phyloP scores from a whole-genome alignment of 495 filamentous ascomycete species.

The Talaromyces nanjingensis region DNA sequence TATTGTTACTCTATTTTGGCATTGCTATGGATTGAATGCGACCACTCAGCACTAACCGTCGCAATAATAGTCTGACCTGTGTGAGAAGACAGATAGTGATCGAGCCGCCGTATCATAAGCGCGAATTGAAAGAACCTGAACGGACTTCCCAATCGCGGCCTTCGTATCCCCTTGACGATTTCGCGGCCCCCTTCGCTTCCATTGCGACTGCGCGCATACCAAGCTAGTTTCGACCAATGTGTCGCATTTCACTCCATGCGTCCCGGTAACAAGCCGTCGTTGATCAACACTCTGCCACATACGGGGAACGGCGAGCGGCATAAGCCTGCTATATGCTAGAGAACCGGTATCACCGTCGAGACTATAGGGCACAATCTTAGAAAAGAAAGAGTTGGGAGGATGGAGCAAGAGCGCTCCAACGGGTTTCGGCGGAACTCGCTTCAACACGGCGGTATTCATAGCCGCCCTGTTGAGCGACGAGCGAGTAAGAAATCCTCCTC shows the following conservation, averaged over 20 bases:
- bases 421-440: slow-evolving; percentile 36
- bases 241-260: slow-evolving; percentile 33
- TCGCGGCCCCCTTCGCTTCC: neutral
- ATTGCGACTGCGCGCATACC: neutral
- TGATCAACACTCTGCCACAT: neutral
- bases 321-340: neutral
- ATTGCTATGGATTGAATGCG: neutral
- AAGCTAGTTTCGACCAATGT: slow-evolving; percentile 14
- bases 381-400: slow-evolving; percentile 17
- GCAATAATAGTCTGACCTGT: neutral
- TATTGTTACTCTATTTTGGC: neutral
- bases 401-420: slow-evolving; percentile 41
- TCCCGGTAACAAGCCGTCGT: slow-evolving; percentile 31
- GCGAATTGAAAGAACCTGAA: neutral
- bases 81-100: neutral
- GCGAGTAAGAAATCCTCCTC: slow-evolving; percentile 49
- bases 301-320: slow-evolving; percentile 1
- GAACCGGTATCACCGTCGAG: neutral
- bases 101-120: neutral
- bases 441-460: slow-evolving; percentile 34
- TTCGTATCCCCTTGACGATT: neutral
- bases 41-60: neutral
- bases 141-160: neutral
- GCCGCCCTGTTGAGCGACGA: slow-evolving; percentile 40
- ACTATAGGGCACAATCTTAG: neutral